These are phyloP conservation scores for Lepidium africanum DNA, from an alignment of 345 rosid genomes.

Conservation along the genomic window DNA sequence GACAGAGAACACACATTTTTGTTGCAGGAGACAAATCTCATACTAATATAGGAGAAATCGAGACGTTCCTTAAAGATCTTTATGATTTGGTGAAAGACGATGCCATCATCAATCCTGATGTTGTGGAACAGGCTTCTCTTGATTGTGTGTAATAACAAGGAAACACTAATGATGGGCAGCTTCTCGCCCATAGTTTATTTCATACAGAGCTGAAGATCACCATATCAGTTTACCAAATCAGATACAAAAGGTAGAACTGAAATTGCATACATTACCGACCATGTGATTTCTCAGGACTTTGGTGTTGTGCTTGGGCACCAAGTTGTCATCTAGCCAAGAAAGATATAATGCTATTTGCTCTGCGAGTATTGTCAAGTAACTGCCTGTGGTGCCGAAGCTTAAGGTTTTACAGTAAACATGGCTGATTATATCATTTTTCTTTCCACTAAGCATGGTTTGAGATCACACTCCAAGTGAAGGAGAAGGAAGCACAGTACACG, in stretches of 20 bases:
- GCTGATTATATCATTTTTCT: neutral
- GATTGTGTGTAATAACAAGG: slow-evolving; percentile 2
- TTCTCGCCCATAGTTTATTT: neutral
- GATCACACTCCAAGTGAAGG: slow-evolving; percentile 1
- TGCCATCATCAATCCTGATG: slow-evolving; percentile 10
- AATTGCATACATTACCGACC: neutral
- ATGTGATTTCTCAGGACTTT: slow-evolving; percentile 9
- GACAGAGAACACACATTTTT: slow-evolving; percentile 49
- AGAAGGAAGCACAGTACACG: slow-evolving; percentile 21
- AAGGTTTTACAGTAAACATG: neutral
- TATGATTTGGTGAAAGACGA: slow-evolving; percentile 26
- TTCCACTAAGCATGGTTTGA: slow-evolving; percentile 16
- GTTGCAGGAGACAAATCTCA: slow-evolving; percentile 73
- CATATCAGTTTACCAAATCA: neutral
- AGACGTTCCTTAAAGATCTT: slow-evolving; percentile 22
- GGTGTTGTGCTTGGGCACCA: slow-evolving; percentile 24
- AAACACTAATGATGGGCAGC: neutral
- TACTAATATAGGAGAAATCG: slow-evolving; percentile 40
- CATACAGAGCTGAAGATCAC: neutral
- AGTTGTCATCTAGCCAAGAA: slow-evolving; percentile 14
- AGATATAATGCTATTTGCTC: slow-evolving; percentile 5
- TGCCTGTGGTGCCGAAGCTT: neutral
- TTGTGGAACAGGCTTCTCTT: neutral
- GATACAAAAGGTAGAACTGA: neutral
- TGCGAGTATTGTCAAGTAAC: slow-evolving; percentile 12